A percentile compares a stretch with the other conserved stretches of the same genome.
phyloP scores from a whole-genome alignment of 75 land plant species.

The Pseudotsuga menziesii region DNA sequence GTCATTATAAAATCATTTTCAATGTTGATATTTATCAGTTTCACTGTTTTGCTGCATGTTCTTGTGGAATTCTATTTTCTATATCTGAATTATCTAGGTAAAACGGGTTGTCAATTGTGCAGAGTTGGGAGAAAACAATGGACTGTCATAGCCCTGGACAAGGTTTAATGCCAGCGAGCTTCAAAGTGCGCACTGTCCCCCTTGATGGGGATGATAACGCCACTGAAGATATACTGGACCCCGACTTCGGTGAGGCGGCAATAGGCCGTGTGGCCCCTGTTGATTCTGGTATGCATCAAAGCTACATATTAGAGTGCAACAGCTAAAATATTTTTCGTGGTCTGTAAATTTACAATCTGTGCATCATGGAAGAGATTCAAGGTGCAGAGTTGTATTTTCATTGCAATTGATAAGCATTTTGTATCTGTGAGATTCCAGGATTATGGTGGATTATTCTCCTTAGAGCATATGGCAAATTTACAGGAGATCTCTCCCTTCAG shows the following conservation, averaged over 20 bases:
- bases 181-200: conserved; percentile 80
- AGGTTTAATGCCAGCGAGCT: conserved; percentile 97
- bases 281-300: conserved; percentile 69
- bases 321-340: neutral
- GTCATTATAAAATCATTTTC: neutral
- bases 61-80: neutral
- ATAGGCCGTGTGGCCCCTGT: conserved; percentile 99
- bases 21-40: neutral
- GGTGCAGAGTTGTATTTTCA: neutral
- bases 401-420: neutral
- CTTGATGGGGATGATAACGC: conserved; percentile 73
- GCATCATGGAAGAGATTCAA: neutral
- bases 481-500: conserved; percentile 84
- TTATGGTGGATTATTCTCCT: conserved; percentile 97
- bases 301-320: neutral
- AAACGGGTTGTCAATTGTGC: neutral
- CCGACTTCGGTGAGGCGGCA: conserved; percentile 98
- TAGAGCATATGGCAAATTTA: conserved; percentile 89
- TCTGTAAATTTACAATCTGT: neutral
- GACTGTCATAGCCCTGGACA: conserved; percentile 98
- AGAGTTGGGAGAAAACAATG: conserved; percentile 99
- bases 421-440: conserved; percentile 40
- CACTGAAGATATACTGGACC: conserved; percentile 90
- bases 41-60: neutral
- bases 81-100: neutral